Percentiles rank a stretch among this genome's conserved stretches.
These are phyloP conservation scores for Rhinocladiella similis DNA, from an alignment of 2,329 filamentous ascomycete genomes.

Conservation along the genomic window DNA sequence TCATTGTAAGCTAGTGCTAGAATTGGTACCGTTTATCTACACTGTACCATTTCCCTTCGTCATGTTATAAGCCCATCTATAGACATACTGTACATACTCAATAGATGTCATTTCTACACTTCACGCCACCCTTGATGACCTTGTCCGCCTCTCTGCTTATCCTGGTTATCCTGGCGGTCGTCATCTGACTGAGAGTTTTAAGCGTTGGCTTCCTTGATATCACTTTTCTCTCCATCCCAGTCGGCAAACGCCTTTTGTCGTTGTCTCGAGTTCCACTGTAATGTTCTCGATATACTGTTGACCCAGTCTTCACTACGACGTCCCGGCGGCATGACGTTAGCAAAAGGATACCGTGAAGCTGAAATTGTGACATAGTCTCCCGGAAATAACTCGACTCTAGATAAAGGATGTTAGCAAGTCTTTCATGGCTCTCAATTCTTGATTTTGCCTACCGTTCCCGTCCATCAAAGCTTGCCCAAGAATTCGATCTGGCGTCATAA, in stretches of 20 bases:
- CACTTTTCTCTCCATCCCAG: slow-evolving; percentile 23
- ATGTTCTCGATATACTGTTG: slow-evolving; percentile 50
- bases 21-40: too few species aligned
- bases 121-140: neutral
- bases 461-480: slow-evolving; percentile 98
- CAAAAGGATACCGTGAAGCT: slow-evolving; percentile 53
- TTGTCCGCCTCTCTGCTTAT: slow-evolving; percentile 1
- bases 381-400: slow-evolving; percentile 48
- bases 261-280: slow-evolving; percentile 53
- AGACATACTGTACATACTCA: neutral
- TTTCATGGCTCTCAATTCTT: neutral
- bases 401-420: slow-evolving; percentile 4
- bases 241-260: slow-evolving; percentile 44
- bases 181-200: slow-evolving; percentile 1
- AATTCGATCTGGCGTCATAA: slow-evolving; percentile 82
- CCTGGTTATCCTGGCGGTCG: slow-evolving; percentile 2
- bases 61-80: too few species aligned
- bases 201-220: slow-evolving; percentile 1
- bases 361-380: slow-evolving; percentile 56
- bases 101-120: slow-evolving; percentile 1
- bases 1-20: too few species aligned
- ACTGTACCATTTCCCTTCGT: too few species aligned
- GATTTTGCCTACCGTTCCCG: slow-evolving; percentile 63
- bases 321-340: slow-evolving; percentile 47
- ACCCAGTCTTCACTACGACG: slow-evolving; percentile 52